These are phyloP conservation scores for Populus hybrid DNA, from an alignment of 441 rosid genomes.

Conservation along the genomic window DNA sequence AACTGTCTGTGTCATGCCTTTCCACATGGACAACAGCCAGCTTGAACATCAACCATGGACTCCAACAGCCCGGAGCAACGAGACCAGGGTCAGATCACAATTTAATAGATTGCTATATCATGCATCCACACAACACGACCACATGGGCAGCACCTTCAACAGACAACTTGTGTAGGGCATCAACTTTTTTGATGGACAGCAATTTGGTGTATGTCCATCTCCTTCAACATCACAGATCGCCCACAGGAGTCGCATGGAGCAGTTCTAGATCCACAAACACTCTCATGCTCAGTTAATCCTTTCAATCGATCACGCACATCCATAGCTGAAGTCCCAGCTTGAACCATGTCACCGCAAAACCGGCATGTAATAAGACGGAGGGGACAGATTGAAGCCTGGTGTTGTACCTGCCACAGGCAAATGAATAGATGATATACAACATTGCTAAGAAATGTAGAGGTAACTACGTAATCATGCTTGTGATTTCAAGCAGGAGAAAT, in stretches of 20 bases:
- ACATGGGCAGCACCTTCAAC: not conserved
- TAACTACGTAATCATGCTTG: not conserved
- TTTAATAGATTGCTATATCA: not conserved
- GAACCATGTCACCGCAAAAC: constrained; percentile 95
- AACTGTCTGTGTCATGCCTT: not conserved
- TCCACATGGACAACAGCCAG: not conserved
- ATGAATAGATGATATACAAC: not conserved
- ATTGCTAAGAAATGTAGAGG: not conserved
- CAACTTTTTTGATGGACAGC: constrained; percentile 82
- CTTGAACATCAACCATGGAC: not conserved
- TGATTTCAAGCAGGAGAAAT: not conserved
- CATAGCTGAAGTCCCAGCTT: constrained; percentile 70
- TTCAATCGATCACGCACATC: constrained; percentile 70
- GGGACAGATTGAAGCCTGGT: constrained; percentile 72
- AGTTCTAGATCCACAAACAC: constrained; percentile 86
- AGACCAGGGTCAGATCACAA: not conserved
- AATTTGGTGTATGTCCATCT: constrained; percentile 89
- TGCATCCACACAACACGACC: not conserved
- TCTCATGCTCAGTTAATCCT: constrained; percentile 91
- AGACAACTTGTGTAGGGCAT: not conserved
- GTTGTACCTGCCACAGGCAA: constrained; percentile 57
- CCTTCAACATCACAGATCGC: constrained; percentile 90
- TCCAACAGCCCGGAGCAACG: too few relatives aligned
- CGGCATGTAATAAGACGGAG: constrained; percentile 66
- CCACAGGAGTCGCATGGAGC: constrained; percentile 93